Percentiles rank a stretch among this genome's conserved stretches.
These are phyloP conservation scores for Paraphoma sp. DNA, from an alignment of 2,329 filamentous ascomycete genomes.

Conservation along the genomic window DNA sequence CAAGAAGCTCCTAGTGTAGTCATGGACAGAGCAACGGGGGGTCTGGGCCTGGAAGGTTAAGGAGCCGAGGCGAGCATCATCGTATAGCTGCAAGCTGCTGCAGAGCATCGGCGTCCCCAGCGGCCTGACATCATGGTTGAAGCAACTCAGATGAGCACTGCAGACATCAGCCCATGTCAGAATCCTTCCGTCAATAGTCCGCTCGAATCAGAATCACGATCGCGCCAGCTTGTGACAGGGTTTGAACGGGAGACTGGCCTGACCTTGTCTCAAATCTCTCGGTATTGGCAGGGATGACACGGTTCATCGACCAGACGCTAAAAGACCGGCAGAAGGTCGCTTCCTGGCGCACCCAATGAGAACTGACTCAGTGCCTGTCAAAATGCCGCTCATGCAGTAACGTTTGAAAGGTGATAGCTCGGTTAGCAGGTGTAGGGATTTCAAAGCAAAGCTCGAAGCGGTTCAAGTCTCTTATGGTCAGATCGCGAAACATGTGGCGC, in stretches of 20 bases:
- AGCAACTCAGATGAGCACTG: slow-evolving; percentile 33
- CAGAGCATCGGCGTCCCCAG: slow-evolving; percentile 28
- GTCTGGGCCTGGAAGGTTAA: slow-evolving; percentile 15
- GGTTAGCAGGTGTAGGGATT: slow-evolving; percentile 42
- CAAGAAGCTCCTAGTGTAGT: not conserved
- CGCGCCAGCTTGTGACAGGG: slow-evolving; percentile 31
- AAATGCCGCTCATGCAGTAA: slow-evolving; percentile 48
- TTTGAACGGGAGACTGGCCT: slow-evolving; percentile 37
- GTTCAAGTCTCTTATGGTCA: slow-evolving; percentile 15
- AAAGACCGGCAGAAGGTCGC: slow-evolving; percentile 40
- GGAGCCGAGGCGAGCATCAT: slow-evolving; percentile 24
- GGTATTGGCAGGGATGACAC: slow-evolving; percentile 40
- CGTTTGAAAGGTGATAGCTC: slow-evolving; percentile 40
- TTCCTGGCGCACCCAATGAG: slow-evolving; percentile 33
- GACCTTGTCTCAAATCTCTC: slow-evolving; percentile 31
- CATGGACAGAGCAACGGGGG: not conserved
- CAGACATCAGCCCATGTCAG: slow-evolving; percentile 46
- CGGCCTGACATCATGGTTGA: slow-evolving; percentile 39
- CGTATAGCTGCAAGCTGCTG: slow-evolving; percentile 18
- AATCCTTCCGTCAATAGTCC: slow-evolving; percentile 37
- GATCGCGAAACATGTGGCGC: slow-evolving; percentile 31
- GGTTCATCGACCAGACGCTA: slow-evolving; percentile 29
- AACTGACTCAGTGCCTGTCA: slow-evolving; percentile 24
- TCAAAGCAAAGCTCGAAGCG: slow-evolving; percentile 32
- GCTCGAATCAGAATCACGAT: slow-evolving; percentile 36